These are phyloP conservation scores for Paramyrothecium sp. DNA, from an alignment of 2,329 filamentous ascomycete genomes.

Conservation along the genomic window DNA sequence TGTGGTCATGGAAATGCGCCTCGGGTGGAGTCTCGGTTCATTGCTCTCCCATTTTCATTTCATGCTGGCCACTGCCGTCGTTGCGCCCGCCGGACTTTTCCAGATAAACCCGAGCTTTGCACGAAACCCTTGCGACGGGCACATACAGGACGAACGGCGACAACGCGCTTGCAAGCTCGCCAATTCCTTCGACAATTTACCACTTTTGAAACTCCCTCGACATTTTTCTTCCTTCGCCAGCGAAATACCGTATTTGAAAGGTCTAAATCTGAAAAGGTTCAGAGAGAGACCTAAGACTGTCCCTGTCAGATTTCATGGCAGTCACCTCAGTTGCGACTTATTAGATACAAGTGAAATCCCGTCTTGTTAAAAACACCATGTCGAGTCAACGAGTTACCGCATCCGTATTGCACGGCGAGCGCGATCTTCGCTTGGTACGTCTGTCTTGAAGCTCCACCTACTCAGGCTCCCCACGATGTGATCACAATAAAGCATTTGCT, in stretches of 20 bases:
- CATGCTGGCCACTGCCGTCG: neutral
- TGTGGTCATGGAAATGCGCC: no score
- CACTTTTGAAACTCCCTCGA: no score
- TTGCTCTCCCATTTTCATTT: neutral
- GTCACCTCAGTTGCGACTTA: no score
- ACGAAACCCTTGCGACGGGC: neutral
- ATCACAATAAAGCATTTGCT: neutral
- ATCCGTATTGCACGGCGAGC: conserved; percentile 53
- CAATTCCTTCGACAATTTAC: neutral
- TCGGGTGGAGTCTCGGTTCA: no score
- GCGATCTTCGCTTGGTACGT: conserved; percentile 49
- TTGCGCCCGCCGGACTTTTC: neutral
- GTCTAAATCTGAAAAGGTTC: no score
- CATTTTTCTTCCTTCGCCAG: no score
- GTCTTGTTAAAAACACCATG: conserved; percentile 15
- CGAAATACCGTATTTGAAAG: no score
- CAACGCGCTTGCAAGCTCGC: conserved; percentile 5
- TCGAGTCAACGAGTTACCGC: conserved; percentile 36
- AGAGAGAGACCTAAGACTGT: no score
- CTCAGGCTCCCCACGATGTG: neutral
- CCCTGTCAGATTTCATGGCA: no score
- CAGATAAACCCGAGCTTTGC: neutral
- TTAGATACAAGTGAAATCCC: no score
- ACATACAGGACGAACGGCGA: neutral
- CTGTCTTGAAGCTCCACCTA: neutral